phyloP scores from a whole-genome alignment of 768 basidiomycete species.

The Lentinus tigrinus region DNA sequence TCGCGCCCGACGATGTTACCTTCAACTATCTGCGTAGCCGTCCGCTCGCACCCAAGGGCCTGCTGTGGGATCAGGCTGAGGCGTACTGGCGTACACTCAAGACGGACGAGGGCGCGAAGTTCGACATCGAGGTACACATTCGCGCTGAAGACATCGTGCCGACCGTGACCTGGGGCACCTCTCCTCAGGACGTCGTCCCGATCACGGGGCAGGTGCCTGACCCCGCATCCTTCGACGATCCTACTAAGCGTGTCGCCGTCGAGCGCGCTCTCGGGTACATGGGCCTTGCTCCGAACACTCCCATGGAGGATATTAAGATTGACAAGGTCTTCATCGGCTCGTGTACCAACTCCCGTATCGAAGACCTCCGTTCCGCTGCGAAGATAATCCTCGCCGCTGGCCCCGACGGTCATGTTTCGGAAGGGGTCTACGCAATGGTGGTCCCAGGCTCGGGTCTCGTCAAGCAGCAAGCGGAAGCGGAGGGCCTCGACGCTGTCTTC shows the following conservation, averaged over 20 bases:
- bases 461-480: constrained; percentile 65
- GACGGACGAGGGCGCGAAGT: constrained; percentile 58
- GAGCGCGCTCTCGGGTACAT: constrained; percentile 59
- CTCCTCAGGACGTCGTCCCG: constrained; percentile 61
- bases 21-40: constrained; percentile 61
- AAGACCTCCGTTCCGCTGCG: constrained; percentile 62
- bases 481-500: constrained; percentile 65
- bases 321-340: constrained; percentile 74
- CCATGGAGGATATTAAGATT: constrained; percentile 55
- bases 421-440: constrained; percentile 58
- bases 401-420: constrained; percentile 49
- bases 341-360: constrained; percentile 68
- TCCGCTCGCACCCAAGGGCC: constrained; percentile 56
- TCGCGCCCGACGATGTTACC: constrained; percentile 62
- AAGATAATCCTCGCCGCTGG: constrained; percentile 51
- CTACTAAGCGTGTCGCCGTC: constrained; percentile 44
- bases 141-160: constrained; percentile 60
- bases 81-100: constrained; percentile 58
- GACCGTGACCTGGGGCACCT: constrained; percentile 67
- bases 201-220: constrained; percentile 58
- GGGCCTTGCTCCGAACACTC: constrained; percentile 54
- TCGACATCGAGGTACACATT: constrained; percentile 58
- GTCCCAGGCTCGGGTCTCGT: constrained; percentile 65
- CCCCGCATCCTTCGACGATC: constrained; percentile 45
- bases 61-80: constrained; percentile 58